These are phyloP conservation scores for Selenicereus undatus DNA, from an alignment of 148 eudicot genomes.

Conservation along the genomic window DNA sequence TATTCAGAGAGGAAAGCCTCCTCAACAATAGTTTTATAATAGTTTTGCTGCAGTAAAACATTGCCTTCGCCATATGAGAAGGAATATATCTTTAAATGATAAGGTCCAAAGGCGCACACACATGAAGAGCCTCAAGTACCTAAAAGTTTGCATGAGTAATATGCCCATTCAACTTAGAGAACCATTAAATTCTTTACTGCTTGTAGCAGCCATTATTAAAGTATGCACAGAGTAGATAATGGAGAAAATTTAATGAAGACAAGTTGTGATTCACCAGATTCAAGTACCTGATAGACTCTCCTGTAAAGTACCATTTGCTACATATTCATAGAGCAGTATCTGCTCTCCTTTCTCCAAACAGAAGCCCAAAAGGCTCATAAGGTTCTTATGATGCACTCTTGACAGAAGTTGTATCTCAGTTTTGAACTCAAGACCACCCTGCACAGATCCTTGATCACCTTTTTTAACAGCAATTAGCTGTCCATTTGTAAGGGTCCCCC, in stretches of 20 bases:
- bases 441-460: slow-evolving; percentile 63
- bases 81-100: background rate
- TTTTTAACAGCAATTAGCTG: slow-evolving; percentile 74
- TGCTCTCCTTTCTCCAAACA: slow-evolving; percentile 77
- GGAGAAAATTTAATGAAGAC: background rate
- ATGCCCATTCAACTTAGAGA: background rate
- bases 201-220: background rate
- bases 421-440: slow-evolving; percentile 80
- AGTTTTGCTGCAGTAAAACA: too few species aligned
- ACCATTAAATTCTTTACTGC: background rate
- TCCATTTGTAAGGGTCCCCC: slow-evolving; percentile 62
- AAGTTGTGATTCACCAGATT: background rate
- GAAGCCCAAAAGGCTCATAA: slow-evolving; percentile 73
- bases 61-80: background rate
- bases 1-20: background rate
- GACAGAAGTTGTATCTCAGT: slow-evolving; percentile 90
- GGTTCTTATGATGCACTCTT: slow-evolving; percentile 89
- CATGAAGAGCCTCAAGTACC: background rate
- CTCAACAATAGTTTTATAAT: background rate
- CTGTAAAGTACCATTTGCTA: slow-evolving; percentile 73
- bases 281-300: slow-evolving; percentile 65
- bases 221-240: background rate
- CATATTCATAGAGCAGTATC: slow-evolving; percentile 72
- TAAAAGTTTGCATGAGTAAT: background rate
- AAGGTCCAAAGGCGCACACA: background rate